Evolutionary conservation across 176 grass and related monocot species (phyloP), one percentile per base, ranked within the genome.

Genomic region (Aegilops tauschii): DNA sequence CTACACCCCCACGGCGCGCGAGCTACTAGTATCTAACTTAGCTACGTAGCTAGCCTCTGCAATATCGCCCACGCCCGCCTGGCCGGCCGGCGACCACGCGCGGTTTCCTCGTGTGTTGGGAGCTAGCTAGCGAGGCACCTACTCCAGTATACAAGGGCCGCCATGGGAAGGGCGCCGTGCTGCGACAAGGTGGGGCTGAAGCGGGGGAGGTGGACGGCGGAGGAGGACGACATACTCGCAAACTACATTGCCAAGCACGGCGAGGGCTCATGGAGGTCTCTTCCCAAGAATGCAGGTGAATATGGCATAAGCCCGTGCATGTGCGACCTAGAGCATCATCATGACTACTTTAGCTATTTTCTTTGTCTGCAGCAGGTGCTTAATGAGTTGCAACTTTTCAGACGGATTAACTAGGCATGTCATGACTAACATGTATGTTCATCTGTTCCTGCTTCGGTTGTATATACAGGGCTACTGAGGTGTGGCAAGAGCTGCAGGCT

Each of bases 121-220:
- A 73, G 69, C 37, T 72, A 72, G 1, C 32, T 6, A 73, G 73
- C 2, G 28, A 77, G 32, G 6, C 18, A 10, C 47, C 6, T 52
- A 44, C 9, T 11, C 40, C 42, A 9, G 58, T n/a, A 59, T 59
- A 59, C 18, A 59, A 59, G 56, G 44, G 63, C 12, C 10, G 8
- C n/a, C 9, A 98, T 98, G 96, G 96, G 96, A 74, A 94, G 96
- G 93, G 93, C 96, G 59, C 96, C 96, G 52, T 98, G 96, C 89
- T 98, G 96, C 84, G 93, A 94, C 12, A 98, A 98, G 90, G 90
- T 93, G 23, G 96, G 96, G 36, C 71, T 98, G 32, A 98, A 94
- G 90, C 93, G 88, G 34, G 96, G 93, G 30, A 83, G 93, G 85
- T 98, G 96, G 96, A 95, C 96, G 13, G 42, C 91, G 44, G 96